Conservation (phyloP, 2,329 filamentous ascomycete genomes). For the Gnomoniopsis smithogilvyi region DNA sequence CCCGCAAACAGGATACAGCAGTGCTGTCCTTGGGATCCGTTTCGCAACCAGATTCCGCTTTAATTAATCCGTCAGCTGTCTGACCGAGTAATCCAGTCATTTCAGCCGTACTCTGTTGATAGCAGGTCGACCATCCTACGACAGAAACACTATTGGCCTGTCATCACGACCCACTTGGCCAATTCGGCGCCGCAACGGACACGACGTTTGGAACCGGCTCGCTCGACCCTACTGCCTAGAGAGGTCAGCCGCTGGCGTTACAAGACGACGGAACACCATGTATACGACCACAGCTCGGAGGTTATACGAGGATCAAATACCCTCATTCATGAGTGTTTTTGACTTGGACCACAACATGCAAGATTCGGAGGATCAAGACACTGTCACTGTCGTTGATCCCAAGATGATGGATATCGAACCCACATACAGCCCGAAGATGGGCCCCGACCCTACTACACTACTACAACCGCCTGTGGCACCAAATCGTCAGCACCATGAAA, state of each 20-base stretch:
- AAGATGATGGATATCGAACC: slow-evolving; percentile 49
- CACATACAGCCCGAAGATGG: slow-evolving; percentile 32
- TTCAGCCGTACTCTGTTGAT: background rate
- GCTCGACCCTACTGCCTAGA: slow-evolving; percentile 7
- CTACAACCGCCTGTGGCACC: slow-evolving; percentile 38
- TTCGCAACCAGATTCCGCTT: slow-evolving; percentile 15
- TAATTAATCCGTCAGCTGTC: slow-evolving; percentile 8
- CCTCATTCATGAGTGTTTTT: slow-evolving; percentile 74
- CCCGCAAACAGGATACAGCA: slow-evolving; percentile 46
- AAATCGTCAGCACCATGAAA: slow-evolving; percentile 70
- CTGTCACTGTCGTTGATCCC: slow-evolving; percentile 52
- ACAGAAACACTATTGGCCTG: slow-evolving; percentile 5
- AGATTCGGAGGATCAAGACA: slow-evolving; percentile 46
- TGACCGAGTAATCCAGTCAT: background rate
- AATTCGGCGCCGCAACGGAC: background rate
- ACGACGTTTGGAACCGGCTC: background rate
- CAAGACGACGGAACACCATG: slow-evolving; percentile 40
- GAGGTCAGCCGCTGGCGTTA: slow-evolving; percentile 3
- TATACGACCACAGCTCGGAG: slow-evolving; percentile 59
- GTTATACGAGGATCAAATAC: slow-evolving; percentile 68
- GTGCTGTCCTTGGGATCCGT: slow-evolving; percentile 39
- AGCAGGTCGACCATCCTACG: background rate
- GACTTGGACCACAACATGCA: slow-evolving; percentile 55
- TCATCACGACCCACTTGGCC: background rate
- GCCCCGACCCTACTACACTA: slow-evolving; percentile 28